Percentiles rank a stretch among this genome's conserved stretches.
Conservation (phyloP, 306 rosid genomes). For the Lathyrus oleraceus region DNA sequence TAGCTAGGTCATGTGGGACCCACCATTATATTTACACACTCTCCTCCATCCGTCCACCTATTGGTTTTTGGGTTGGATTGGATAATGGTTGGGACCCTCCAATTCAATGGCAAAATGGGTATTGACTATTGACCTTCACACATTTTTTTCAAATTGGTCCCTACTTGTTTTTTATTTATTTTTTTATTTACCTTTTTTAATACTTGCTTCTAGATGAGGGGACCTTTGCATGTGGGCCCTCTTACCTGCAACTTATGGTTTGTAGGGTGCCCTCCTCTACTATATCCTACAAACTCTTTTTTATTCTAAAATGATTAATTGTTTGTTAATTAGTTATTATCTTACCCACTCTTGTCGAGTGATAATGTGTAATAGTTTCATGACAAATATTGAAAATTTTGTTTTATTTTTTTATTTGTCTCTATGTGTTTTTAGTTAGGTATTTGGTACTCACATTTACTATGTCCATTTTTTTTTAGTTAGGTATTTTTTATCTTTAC, state of each 20-base stretch:
- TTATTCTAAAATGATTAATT: not conserved
- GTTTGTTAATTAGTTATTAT: conserved; percentile 34
- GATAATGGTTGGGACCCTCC: conserved; percentile 31
- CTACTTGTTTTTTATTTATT: conserved; percentile 15
- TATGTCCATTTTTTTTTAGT: no score
- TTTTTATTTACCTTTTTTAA: not conserved
- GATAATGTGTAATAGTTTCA: not conserved
- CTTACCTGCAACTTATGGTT: conserved; percentile 31
- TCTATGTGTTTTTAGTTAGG: not conserved
- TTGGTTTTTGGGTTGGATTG: not conserved
- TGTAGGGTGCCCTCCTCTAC: conserved; percentile 31
- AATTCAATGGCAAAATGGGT: conserved; percentile 20
- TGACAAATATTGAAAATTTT: not conserved
- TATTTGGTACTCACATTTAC: not conserved
- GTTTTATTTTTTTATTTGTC: not conserved
- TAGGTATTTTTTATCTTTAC: no score
- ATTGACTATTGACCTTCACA: conserved; percentile 18
- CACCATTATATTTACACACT: conserved; percentile 37
- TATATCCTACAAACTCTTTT: not conserved
- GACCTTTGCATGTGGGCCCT: conserved; percentile 42
- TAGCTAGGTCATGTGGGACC: conserved; percentile 27
- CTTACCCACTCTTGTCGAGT: conserved; percentile 38
- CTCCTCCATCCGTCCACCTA: not conserved
- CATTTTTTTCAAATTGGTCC: conserved; percentile 29
- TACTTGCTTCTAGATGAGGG: conserved; percentile 36